Percentiles rank a stretch among this genome's conserved stretches.
phyloP scores from a whole-genome alignment of 768 basidiomycete species.

The Krasilnikovozyma curviuscula region DNA sequence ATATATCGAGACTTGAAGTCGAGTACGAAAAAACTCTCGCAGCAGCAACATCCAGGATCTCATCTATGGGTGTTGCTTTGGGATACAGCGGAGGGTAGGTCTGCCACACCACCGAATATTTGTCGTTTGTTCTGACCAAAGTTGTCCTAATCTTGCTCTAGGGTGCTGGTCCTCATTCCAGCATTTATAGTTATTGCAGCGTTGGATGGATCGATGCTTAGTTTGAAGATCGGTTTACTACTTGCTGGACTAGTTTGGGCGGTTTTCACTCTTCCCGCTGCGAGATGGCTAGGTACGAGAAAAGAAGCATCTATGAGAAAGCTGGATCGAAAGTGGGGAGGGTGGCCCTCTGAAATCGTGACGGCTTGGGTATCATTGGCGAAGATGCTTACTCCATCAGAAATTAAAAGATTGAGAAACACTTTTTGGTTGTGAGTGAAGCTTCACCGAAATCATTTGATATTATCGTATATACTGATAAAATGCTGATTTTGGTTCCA shows the following conservation, averaged over 20 bases:
- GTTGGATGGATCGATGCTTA: slow-evolving; percentile 54
- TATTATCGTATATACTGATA: too few species aligned
- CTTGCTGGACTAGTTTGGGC: slow-evolving; percentile 80
- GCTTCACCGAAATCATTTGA: too few species aligned
- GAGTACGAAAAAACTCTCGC: slow-evolving; percentile 37
- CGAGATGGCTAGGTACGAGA: slow-evolving; percentile 36
- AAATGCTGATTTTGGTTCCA: too few species aligned
- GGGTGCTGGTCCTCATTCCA: slow-evolving; percentile 51
- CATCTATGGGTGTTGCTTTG: slow-evolving; percentile 63
- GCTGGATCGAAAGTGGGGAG: slow-evolving; percentile 29
- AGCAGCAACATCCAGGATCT: slow-evolving; percentile 59
- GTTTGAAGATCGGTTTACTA: slow-evolving; percentile 64
- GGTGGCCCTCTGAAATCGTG: slow-evolving; percentile 37
- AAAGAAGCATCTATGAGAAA: slow-evolving; percentile 11
- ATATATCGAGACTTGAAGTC: background rate
- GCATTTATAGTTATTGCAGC: slow-evolving; percentile 32
- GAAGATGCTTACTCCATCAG: slow-evolving; percentile 49
- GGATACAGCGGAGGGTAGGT: slow-evolving; percentile 59
- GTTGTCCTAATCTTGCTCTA: slow-evolving; percentile 52
- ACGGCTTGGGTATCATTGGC: slow-evolving; percentile 59
- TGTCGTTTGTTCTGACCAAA: too few species aligned
- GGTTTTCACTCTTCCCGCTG: slow-evolving; percentile 56
- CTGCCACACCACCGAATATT: too few species aligned
- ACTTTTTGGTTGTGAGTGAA: slow-evolving; percentile 87
- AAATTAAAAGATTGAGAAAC: slow-evolving; percentile 54